These are phyloP conservation scores for Lycium ferocissimum DNA, from an alignment of 257 asterid species.

Conservation along the genomic window DNA sequence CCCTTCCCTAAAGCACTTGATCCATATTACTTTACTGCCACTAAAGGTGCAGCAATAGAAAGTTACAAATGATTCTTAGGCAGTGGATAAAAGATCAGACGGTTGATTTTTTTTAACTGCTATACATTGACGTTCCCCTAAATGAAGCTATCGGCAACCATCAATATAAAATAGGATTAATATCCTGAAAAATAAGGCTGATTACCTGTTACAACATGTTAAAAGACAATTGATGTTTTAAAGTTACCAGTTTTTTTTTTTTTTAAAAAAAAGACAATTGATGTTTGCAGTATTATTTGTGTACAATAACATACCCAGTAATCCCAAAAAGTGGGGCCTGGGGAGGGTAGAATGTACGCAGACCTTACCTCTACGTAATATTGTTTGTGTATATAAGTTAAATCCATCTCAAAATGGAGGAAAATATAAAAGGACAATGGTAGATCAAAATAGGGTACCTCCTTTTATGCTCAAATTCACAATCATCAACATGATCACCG, in stretches of 20 bases:
- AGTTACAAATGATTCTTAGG: not conserved
- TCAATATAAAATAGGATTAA: not conserved
- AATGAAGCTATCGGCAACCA: not conserved
- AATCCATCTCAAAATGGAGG: not conserved
- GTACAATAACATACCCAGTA: too few relatives aligned
- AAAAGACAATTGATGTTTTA: not conserved
- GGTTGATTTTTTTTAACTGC: not conserved
- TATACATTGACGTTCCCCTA: not conserved
- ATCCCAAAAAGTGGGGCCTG: too few relatives aligned
- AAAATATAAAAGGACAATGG: not conserved
- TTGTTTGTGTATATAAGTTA: not conserved
- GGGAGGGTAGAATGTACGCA: too few relatives aligned
- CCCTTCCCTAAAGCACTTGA: not conserved
- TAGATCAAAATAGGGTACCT: constrained; percentile 45
- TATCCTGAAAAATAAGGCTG: not conserved
- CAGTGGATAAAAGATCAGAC: not conserved
- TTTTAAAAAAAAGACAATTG: too few relatives aligned
- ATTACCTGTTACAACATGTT: not conserved
- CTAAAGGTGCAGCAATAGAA: not conserved
- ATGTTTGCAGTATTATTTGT: too few relatives aligned
- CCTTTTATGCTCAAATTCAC: constrained; percentile 58
- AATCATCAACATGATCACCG: constrained; percentile 54
- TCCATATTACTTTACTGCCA: not conserved
- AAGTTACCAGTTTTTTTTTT: too few relatives aligned
- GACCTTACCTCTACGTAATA: not conserved